phyloP scores from a whole-genome alignment of 306 rosid species.

The Vigna radiata region DNA sequence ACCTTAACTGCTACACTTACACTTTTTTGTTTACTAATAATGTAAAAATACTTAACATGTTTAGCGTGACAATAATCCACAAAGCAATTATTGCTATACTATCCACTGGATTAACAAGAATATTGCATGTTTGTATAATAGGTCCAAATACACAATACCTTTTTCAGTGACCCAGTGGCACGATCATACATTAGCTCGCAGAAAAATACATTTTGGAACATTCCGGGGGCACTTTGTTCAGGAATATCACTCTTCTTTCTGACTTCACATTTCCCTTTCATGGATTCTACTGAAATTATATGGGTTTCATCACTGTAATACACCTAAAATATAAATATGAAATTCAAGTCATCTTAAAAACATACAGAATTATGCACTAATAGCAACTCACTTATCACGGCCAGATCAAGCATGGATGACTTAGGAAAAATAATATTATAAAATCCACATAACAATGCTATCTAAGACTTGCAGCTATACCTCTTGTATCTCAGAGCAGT shows the following conservation, averaged over 20 bases:
- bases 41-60: too few species aligned
- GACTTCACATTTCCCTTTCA: slow-evolving; percentile 61
- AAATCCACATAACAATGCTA: slow-evolving; percentile 5
- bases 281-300: slow-evolving; percentile 48
- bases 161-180: slow-evolving; percentile 54
- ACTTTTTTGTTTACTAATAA: too few species aligned
- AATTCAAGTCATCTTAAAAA: slow-evolving; percentile 36
- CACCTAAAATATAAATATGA: slow-evolving; percentile 49
- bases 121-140: slow-evolving; percentile 18
- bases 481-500: slow-evolving; percentile 62
- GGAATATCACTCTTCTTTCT: slow-evolving; percentile 55
- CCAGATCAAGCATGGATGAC: too few species aligned
- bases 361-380: not conserved
- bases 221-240: slow-evolving; percentile 46
- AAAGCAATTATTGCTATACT: not conserved
- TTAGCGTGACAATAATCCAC: too few species aligned
- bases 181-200: slow-evolving; percentile 62
- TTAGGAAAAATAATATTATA: not conserved
- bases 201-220: slow-evolving; percentile 52
- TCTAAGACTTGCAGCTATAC: slow-evolving; percentile 34
- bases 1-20: too few species aligned
- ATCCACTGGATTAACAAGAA: slow-evolving; percentile 15
- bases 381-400: not conserved
- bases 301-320: slow-evolving; percentile 56
- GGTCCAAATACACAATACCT: slow-evolving; percentile 46